A percentile compares a stretch with the other conserved stretches of the same genome.
Conservation (phyloP, 2,329 filamentous ascomycete species). For the Verruconis gallopava region DNA sequence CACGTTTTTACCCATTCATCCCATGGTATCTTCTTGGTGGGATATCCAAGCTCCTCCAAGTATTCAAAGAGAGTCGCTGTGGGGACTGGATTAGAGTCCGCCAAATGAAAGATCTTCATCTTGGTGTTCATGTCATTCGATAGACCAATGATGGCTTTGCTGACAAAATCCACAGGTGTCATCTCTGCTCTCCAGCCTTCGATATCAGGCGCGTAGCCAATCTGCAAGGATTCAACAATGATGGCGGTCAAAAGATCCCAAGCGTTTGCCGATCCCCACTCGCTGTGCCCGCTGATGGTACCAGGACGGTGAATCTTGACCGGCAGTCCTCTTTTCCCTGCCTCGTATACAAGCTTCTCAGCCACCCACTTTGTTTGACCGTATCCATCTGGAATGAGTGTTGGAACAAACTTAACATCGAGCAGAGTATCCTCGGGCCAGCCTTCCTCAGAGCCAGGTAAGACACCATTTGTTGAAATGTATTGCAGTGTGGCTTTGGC, state of each 20-base stretch:
- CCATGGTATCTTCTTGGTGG: conserved; percentile 52
- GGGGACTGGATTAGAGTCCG: conserved; percentile 58
- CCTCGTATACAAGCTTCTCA: conserved; percentile 60
- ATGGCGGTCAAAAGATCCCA: conserved; percentile 67
- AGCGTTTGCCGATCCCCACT: conserved; percentile 61
- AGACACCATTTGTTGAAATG: conserved; percentile 66
- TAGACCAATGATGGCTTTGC: conserved; percentile 58
- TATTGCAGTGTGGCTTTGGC: conserved; percentile 63
- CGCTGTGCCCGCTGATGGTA: conserved; percentile 67
- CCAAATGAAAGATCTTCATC: conserved; percentile 59
- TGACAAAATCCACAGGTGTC: conserved; percentile 74
- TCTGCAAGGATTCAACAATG: conserved; percentile 61
- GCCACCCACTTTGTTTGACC: conserved; percentile 75
- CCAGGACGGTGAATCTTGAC: conserved; percentile 60
- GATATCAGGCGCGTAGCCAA: conserved; percentile 57
- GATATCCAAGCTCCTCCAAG: conserved; percentile 55
- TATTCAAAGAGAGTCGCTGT: conserved; percentile 52
- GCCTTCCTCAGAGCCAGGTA: conserved; percentile 55
- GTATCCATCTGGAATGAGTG: conserved; percentile 58
- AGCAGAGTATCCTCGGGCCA: conserved; percentile 61
- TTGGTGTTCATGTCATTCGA: conserved; percentile 49
- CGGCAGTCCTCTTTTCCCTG: conserved; percentile 53
- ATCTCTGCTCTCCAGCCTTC: conserved; percentile 69
- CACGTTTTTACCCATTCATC: conserved; percentile 64
- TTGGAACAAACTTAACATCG: conserved; percentile 53